phyloP scores from a whole-genome alignment of 1,284 basidiomycete genomes.

The Leccinum ponderosum region DNA sequence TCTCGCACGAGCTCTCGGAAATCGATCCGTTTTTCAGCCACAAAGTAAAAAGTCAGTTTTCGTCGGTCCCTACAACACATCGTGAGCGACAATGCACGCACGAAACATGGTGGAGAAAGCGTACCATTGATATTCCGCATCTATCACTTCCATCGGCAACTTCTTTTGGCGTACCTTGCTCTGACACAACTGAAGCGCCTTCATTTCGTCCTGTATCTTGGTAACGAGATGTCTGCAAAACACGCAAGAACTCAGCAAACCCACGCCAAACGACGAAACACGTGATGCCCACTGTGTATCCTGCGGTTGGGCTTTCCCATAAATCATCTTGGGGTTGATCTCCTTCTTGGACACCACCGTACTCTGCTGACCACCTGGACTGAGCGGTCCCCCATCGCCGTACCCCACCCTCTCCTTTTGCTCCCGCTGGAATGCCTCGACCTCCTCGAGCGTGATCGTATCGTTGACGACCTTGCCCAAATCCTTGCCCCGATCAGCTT shows the following conservation, averaged over 20 bases:
- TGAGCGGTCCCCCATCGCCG: slow-evolving; percentile 52
- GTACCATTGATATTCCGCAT: slow-evolving; percentile 97
- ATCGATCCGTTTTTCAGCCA: slow-evolving; percentile 95
- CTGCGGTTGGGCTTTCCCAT: slow-evolving; percentile 84
- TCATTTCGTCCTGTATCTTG: slow-evolving; percentile 89
- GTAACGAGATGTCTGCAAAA: slow-evolving; percentile 63
- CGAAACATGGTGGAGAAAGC: slow-evolving; percentile 29
- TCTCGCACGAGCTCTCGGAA: slow-evolving; percentile 95
- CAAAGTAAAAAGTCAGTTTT: slow-evolving; percentile 97
- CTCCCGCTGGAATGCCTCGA: slow-evolving; percentile 80
- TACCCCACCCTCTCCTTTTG: slow-evolving; percentile 42
- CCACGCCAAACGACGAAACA: not conserved
- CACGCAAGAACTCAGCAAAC: slow-evolving; percentile 1
- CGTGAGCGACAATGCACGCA: not conserved
- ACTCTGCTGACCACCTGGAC: slow-evolving; percentile 42
- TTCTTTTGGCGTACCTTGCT: slow-evolving; percentile 91
- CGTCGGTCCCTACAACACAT: slow-evolving; percentile 77
- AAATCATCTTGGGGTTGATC: slow-evolving; percentile 96
- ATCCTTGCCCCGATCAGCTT: slow-evolving; percentile 95
- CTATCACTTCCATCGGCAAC: slow-evolving; percentile 96
- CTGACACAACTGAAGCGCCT: slow-evolving; percentile 89
- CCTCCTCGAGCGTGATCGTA: slow-evolving; percentile 87
- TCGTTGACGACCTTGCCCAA: slow-evolving; percentile 90
- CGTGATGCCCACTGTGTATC: slow-evolving; percentile 71
- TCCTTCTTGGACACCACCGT: slow-evolving; percentile 66